These are phyloP conservation scores for Mycosphaerella sp. DNA, from an alignment of 2,329 filamentous ascomycete genomes.

Conservation along the genomic window DNA sequence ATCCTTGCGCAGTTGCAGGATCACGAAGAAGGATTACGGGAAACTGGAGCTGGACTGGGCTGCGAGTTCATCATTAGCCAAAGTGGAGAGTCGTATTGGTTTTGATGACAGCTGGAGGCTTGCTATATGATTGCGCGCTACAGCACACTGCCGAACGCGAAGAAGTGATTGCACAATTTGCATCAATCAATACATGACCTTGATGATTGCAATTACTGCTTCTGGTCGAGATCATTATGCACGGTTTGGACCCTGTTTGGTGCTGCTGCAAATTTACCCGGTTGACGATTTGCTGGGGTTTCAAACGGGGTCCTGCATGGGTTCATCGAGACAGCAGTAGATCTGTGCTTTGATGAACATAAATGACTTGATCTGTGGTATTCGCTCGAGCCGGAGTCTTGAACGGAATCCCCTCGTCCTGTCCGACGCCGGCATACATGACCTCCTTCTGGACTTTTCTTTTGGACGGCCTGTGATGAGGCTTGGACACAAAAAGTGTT, in stretches of 20 bases:
- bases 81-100: constrained; percentile 54
- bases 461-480: not conserved
- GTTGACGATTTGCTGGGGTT: not conserved
- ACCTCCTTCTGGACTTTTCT: not conserved
- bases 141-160: not conserved
- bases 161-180: too few relatives aligned
- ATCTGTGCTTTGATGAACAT: not conserved
- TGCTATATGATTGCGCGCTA: not conserved
- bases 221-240: too few relatives aligned
- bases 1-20: constrained; percentile 65
- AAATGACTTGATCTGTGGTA: not conserved
- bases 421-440: too few relatives aligned
- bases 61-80: constrained; percentile 71
- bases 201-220: too few relatives aligned
- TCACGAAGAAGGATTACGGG: constrained; percentile 47
- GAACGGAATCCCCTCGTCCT: not conserved
- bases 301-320: not conserved
- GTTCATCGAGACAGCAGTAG: not conserved
- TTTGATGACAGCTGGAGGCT: constrained; percentile 30
- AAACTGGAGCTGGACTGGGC: constrained; percentile 57
- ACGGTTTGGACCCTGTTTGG: not conserved
- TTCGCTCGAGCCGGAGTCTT: not conserved
- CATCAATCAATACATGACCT: too few relatives aligned
- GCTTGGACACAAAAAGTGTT: too few relatives aligned
- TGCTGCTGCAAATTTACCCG: not conserved